Percentiles rank a stretch among this genome's conserved stretches.
Evolutionary conservation across 1,284 basidiomycete species (phyloP).

Genomic region (Tremellales sp.): DNA sequence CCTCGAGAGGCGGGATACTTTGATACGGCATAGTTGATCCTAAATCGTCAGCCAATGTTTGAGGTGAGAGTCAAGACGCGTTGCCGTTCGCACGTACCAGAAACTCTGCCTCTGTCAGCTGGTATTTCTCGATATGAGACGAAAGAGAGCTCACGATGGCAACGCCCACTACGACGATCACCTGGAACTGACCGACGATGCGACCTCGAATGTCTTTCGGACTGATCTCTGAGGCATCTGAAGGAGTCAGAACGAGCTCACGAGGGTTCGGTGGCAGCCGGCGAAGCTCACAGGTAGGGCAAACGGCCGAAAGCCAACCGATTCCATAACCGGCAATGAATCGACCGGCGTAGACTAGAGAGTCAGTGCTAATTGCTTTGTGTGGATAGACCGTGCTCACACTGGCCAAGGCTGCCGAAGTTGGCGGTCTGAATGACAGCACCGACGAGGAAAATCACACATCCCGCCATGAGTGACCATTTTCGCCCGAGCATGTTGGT

Average conservation of each 20-base stretch:
- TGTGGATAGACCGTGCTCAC: not conserved
- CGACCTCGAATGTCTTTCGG: constrained; percentile 65
- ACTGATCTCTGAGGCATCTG: constrained; percentile 70
- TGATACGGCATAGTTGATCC: constrained; percentile 21
- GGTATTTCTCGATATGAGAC: too few species aligned
- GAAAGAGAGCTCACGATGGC: constrained; percentile 19
- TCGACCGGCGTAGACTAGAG: constrained; percentile 61
- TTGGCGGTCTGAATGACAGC: constrained; percentile 53
- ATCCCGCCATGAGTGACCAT: constrained; percentile 57
- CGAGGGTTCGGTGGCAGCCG: too few species aligned
- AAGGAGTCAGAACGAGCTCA: too few species aligned
- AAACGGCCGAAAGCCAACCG: constrained; percentile 52
- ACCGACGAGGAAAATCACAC: constrained; percentile 60
- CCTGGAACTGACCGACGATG: constrained; percentile 71
- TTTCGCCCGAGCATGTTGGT: constrained; percentile 22
- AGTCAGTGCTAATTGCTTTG: constrained; percentile 7
- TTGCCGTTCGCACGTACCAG: too few species aligned
- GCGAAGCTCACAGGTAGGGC: too few species aligned
- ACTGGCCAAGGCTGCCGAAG: constrained; percentile 7
- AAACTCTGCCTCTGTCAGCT: too few species aligned
- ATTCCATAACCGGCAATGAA: constrained; percentile 64
- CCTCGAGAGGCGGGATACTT: constrained; percentile 16
- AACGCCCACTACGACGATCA: constrained; percentile 59
- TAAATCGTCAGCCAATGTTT: too few species aligned
- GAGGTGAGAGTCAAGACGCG: constrained; percentile 22